These are phyloP conservation scores for Cenchrus americanus DNA, from an alignment of 176 grass and related monocot species.

Conservation along the genomic window DNA sequence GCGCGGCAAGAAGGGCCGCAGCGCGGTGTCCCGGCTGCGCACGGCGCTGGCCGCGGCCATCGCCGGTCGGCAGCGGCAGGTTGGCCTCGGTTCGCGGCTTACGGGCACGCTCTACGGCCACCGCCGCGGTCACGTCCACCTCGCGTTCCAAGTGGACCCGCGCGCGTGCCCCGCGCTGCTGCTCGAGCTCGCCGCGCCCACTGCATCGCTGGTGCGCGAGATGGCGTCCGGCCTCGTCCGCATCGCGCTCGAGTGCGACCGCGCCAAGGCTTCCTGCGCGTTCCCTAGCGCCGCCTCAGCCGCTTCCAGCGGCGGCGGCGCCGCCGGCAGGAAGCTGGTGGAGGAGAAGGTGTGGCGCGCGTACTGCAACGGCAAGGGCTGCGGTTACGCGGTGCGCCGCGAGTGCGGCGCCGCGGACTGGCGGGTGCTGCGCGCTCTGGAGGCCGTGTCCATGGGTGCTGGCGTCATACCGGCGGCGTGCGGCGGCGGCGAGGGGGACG, in stretches of 20 bases:
- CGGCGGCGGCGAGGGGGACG: slow-evolving; percentile 66
- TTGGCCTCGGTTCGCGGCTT: slow-evolving; percentile 63
- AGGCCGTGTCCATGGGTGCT: slow-evolving; percentile 87
- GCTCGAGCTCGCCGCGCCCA: slow-evolving; percentile 80
- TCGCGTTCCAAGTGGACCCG: slow-evolving; percentile 79
- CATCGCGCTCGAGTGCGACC: slow-evolving; percentile 83
- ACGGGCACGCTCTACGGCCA: slow-evolving; percentile 86
- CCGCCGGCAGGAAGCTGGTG: slow-evolving; percentile 45
- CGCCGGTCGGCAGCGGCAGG: slow-evolving; percentile 55
- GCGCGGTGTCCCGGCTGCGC: slow-evolving; percentile 58
- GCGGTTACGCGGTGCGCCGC: slow-evolving; percentile 70
- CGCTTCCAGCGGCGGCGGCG: neutral
- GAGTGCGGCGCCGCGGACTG: slow-evolving; percentile 66
- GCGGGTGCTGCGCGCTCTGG: slow-evolving; percentile 69
- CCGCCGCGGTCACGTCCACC: slow-evolving; percentile 74
- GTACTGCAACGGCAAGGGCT: slow-evolving; percentile 83
- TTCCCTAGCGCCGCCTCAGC: neutral
- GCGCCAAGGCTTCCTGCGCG: slow-evolving; percentile 38
- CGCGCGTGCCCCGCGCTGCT: slow-evolving; percentile 67
- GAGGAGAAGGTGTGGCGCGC: slow-evolving; percentile 88
- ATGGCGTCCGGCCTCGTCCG: slow-evolving; percentile 92
- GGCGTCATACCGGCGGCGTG: slow-evolving; percentile 76
- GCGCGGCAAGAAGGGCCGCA: slow-evolving; percentile 43
- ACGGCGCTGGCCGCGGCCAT: slow-evolving; percentile 54
- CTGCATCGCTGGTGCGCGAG: slow-evolving; percentile 75